These are phyloP conservation scores for Borovskyia barvae DNA, from an alignment of 208 protist genomes.

Conservation along the genomic window DNA sequence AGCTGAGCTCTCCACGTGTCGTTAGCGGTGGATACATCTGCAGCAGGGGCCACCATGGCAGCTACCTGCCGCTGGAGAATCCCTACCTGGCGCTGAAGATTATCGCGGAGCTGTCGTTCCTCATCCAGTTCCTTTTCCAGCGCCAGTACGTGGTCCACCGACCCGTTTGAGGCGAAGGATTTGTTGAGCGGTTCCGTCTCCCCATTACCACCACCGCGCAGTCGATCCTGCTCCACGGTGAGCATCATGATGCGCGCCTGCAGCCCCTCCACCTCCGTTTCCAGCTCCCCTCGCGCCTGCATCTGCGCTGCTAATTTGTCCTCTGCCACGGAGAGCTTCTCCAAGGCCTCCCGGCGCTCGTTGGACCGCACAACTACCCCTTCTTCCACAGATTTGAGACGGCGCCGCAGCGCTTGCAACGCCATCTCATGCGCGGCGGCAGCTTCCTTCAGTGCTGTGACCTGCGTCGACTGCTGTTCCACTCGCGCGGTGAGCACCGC, in stretches of 20 bases:
- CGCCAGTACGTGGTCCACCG: conserved; percentile 51
- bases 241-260: conserved; percentile 41
- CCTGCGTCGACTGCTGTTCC: conserved; percentile 39
- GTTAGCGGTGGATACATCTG: conserved; percentile 23
- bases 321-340: conserved; percentile 50
- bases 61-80: conserved; percentile 63
- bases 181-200: conserved; percentile 25
- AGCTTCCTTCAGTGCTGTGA: conserved; percentile 53
- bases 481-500: conserved; percentile 41
- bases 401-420: conserved; percentile 44
- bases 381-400: conserved; percentile 51
- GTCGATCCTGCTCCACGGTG: conserved; percentile 25
- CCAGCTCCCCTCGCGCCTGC: conserved; percentile 38
- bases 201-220: conserved; percentile 24
- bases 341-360: conserved; percentile 48
- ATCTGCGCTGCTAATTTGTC: conserved; percentile 52
- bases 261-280: conserved; percentile 59
- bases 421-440: conserved; percentile 48
- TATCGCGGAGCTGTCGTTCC: conserved; percentile 50
- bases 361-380: conserved; percentile 40
- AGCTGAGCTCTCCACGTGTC: conserved; percentile 52
- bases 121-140: conserved; percentile 76
- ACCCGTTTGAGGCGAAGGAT: conserved; percentile 64
- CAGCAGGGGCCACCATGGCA: conserved; percentile 25
- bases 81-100: conserved; percentile 48